These are phyloP conservation scores for Neurospora sp. DNA, from an alignment of 495 filamentous ascomycete genomes.

Conservation along the genomic window DNA sequence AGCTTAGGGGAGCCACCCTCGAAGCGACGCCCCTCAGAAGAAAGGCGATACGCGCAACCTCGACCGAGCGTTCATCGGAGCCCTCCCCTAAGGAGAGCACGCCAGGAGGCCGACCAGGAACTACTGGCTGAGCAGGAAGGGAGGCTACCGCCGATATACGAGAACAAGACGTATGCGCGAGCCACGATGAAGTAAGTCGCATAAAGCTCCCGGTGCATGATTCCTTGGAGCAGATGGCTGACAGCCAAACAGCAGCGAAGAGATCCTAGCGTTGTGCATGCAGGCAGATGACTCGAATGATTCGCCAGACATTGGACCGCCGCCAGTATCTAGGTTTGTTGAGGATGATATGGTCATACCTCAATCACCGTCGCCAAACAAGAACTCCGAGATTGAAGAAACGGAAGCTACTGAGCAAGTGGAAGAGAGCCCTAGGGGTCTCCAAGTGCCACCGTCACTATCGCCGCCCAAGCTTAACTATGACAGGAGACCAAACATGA, in stretches of 20 bases:
- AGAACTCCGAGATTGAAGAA: constrained; percentile 2
- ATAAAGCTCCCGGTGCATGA: background rate
- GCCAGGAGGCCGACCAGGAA: constrained; percentile 43
- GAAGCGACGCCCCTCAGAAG: constrained; percentile 27
- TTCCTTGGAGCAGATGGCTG: constrained; percentile 1
- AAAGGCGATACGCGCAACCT: constrained; percentile 19
- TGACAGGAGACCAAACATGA: constrained; percentile 7
- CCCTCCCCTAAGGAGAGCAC: constrained; percentile 33
- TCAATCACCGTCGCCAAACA: constrained; percentile 34
- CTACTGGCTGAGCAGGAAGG: constrained; percentile 48
- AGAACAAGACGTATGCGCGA: constrained; percentile 69
- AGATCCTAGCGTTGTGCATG: constrained; percentile 39
- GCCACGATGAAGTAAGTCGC: constrained; percentile 59
- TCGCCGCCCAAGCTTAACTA: constrained; percentile 11
- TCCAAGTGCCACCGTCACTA: background rate
- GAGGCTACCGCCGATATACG: constrained; percentile 68
- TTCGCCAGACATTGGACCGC: constrained; percentile 58
- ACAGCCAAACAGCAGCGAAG: constrained; percentile 20
- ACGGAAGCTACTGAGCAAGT: constrained; percentile 11
- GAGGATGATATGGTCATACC: constrained; percentile 48
- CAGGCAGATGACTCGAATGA: constrained; percentile 40
- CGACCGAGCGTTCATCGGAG: constrained; percentile 24
- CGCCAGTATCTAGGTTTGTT: constrained; percentile 53
- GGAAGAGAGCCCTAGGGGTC: constrained; percentile 7
- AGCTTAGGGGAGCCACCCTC: constrained; percentile 46